These are phyloP conservation scores for Syncephalis plumigaleata DNA, from an alignment of 371 early-diverging fungal species.

Conservation along the genomic window DNA sequence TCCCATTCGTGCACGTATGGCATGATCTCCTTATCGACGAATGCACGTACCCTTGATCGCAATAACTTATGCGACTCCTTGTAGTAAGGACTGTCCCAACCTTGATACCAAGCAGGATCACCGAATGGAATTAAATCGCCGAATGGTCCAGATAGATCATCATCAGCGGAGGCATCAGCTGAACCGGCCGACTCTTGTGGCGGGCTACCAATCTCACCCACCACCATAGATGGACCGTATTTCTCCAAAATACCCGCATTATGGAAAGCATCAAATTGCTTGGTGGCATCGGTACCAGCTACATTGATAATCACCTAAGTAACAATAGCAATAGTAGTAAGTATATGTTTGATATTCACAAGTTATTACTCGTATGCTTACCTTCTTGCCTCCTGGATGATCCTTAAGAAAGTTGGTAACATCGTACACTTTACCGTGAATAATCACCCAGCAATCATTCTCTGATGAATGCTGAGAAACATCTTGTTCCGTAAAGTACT, in stretches of 20 bases:
- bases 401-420: conserved; percentile 67
- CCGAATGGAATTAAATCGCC: conserved; percentile 69
- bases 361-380: not conserved
- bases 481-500: conserved; percentile 40
- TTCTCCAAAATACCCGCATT: conserved; percentile 34
- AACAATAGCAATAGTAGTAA: too few relatives aligned
- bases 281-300: conserved; percentile 74
- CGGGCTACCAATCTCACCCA: conserved; percentile 18
- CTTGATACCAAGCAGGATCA: conserved; percentile 77
- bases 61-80: conserved; percentile 55
- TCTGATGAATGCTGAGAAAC: conserved; percentile 49
- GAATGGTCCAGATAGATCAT: conserved; percentile 18
- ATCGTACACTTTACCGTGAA: conserved; percentile 72
- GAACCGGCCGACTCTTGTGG: conserved; percentile 6
- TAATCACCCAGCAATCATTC: conserved; percentile 83
- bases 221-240: conserved; percentile 31
- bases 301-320: conserved; percentile 51
- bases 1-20: conserved; percentile 74
- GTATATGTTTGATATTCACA: too few relatives aligned
- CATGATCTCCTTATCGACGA: conserved; percentile 65
- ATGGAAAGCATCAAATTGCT: conserved; percentile 80
- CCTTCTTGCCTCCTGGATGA: conserved; percentile 74
- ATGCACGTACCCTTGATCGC: conserved; percentile 46
- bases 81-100: conserved; percentile 58
- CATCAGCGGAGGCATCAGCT: conserved; percentile 4